Base-by-base conservation (phyloP, 2,329 filamentous ascomycete species). In the Fusarium poae region DNA sequence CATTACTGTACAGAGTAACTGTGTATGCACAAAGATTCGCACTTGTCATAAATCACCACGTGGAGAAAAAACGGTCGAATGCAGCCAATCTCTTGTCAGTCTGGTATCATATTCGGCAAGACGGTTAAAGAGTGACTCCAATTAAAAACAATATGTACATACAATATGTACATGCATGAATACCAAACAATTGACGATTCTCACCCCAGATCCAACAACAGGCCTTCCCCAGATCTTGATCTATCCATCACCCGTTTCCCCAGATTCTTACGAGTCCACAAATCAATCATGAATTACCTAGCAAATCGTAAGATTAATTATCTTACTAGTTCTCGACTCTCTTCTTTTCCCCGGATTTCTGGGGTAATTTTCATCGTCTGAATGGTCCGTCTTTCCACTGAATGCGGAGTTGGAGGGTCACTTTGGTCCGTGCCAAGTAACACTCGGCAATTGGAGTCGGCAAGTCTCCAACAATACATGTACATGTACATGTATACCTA, bases 361-460 rank as follows among this genome's bases (percentile, higher is more conserved):
- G 62, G 62, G 66, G 58, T 68, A 56, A 46, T 57, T 51, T 46
- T 27, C 27, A 13, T 35, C 35, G 25, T 43, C 30, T 67, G 44
- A 56, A 67, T 51, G 57, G 62, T 60, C 35, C 53, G 35, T 39
- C n/a, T 40, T 35, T 23, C 29, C 54, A 35, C 34, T 32, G n/a
- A 25, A 27, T 65, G 62, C 39, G 49, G 66, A 62, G 53, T 29
- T 62, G 52, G 59, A 62, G 57, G 57, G 57, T 54, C 52, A 27
- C 21, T 48, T 23, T 70, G 67, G 67, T 52, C 63, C 58, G 70
- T 72, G 70, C 71, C 70, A 70, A 66, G 68, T 35, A 56, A 30
- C 25, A 25, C 27, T 74, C 72, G 72, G 72, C 72, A 74, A 56
- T 74, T 74, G 59, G 45, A 66, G 70, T 74, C 72, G 72, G 72